Percentiles rank a stretch among this genome's conserved stretches.
These are phyloP conservation scores for Penicillium expansum DNA, from an alignment of 2,329 filamentous ascomycete genomes.

Conservation along the genomic window DNA sequence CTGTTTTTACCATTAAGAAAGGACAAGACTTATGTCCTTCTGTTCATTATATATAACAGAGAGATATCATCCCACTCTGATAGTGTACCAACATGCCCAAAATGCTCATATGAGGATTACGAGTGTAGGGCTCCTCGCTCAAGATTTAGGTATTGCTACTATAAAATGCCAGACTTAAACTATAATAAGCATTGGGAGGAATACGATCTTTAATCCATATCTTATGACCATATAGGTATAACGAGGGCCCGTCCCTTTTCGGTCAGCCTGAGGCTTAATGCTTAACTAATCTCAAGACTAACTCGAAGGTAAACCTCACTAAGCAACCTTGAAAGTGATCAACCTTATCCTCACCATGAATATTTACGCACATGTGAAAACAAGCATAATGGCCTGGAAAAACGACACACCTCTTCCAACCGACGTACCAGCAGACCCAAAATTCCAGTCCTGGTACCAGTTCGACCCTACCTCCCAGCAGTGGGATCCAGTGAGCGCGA, in stretches of 20 bases:
- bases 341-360: background rate
- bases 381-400: background rate
- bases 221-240: background rate
- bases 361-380: background rate
- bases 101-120: background rate
- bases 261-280: background rate
- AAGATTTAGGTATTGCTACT: background rate
- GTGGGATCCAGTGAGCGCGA: background rate
- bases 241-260: background rate
- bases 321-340: too few species aligned
- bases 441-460: slow-evolving; percentile 4
- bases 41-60: too few species aligned
- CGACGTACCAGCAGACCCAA: background rate
- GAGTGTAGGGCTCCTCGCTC: background rate
- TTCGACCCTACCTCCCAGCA: background rate
- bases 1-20: too few species aligned
- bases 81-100: background rate
- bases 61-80: too few species aligned
- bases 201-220: background rate
- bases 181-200: background rate
- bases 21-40: too few species aligned
- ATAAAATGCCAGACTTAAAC: background rate
- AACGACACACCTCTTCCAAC: background rate
- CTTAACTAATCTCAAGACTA: background rate
- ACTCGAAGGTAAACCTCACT: background rate